These are phyloP conservation scores for Melocanna baccifera DNA, from an alignment of 176 grass and related monocot genomes.

Conservation along the genomic window DNA sequence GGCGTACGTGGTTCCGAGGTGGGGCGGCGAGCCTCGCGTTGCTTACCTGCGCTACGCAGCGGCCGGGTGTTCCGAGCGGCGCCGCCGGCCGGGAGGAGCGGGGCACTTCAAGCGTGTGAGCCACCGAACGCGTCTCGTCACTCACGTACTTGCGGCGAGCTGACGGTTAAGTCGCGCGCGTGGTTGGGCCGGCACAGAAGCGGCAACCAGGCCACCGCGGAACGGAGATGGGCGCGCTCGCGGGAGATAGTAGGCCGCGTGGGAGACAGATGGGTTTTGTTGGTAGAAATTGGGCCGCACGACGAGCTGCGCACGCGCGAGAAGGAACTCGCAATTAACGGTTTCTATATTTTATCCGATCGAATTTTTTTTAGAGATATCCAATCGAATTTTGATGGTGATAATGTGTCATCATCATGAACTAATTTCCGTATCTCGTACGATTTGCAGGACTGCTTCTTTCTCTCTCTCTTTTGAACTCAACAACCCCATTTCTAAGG, in stretches of 20 bases:
- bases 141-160: background rate
- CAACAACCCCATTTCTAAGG: too few relatives aligned
- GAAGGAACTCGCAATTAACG: too few relatives aligned
- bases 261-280: background rate
- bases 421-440: background rate
- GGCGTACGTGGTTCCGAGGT: background rate
- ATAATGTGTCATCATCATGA: background rate
- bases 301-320: background rate
- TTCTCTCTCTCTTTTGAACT: too few relatives aligned
- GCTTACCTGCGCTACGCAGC: conserved; percentile 30
- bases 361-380: too few relatives aligned
- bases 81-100: background rate
- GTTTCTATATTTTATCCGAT: too few relatives aligned
- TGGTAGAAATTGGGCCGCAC: background rate
- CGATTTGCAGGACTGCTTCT: too few relatives aligned
- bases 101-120: conserved; percentile 42
- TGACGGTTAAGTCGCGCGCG: background rate
- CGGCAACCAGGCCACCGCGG: background rate
- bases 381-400: background rate
- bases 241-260: background rate
- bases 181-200: background rate
- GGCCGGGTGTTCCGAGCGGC: background rate
- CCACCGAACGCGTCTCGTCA: background rate
- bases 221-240: background rate
- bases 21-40: conserved; percentile 33